phyloP scores from a whole-genome alignment of 2,329 filamentous ascomycete genomes.

The Diaporthe vaccinii region DNA sequence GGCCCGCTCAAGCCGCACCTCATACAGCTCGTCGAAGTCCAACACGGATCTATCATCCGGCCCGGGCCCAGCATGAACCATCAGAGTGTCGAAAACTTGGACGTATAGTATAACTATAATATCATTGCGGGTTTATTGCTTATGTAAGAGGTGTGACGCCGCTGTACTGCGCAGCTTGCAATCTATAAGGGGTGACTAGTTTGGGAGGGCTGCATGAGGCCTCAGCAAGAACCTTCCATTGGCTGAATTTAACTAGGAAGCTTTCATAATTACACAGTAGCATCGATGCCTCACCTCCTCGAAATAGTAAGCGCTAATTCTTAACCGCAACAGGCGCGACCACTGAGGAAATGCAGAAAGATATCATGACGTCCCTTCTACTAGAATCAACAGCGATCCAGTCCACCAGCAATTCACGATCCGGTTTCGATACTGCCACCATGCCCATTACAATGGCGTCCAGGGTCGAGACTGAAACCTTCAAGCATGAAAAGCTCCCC shows the following conservation, averaged over 20 bases:
- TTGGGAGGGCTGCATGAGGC: not conserved
- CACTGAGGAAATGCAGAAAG: not conserved
- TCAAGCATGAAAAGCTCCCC: not conserved
- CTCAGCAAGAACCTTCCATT: not conserved
- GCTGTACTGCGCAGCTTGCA: not conserved
- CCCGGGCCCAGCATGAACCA: not conserved
- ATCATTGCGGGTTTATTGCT: too few relatives aligned
- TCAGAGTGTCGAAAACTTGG: not conserved
- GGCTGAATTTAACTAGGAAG: not conserved
- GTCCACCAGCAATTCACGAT: not conserved
- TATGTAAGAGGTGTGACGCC: too few relatives aligned
- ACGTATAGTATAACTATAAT: not conserved
- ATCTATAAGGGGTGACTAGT: not conserved
- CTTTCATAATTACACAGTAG: not conserved
- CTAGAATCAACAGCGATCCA: not conserved
- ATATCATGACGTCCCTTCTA: not conserved
- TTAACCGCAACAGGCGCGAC: not conserved
- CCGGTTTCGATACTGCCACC: too few relatives aligned
- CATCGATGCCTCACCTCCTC: not conserved
- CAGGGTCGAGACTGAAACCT: not conserved
- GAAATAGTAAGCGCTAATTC: not conserved
- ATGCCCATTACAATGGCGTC: not conserved
- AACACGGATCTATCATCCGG: constrained; percentile 1
- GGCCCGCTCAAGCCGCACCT: not conserved
- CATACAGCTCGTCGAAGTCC: not conserved